A percentile compares a stretch with the other conserved stretches of the same genome.
Evolutionary conservation across 169 alveolate species (phyloP).

Genomic region (Plasmodium knowlesi): DNA sequence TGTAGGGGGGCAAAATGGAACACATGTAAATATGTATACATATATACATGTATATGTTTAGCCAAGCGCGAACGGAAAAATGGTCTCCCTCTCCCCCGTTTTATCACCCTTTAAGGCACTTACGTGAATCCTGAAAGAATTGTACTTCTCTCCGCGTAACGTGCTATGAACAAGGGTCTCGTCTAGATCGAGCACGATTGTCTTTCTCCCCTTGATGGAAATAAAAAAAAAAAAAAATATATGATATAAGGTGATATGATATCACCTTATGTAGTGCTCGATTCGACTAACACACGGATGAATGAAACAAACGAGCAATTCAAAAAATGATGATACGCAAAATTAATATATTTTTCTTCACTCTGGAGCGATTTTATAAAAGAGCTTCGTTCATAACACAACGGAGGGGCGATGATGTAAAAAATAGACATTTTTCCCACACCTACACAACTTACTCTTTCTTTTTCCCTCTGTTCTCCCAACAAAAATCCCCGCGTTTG

Average conservation of each 20-base stretch:
- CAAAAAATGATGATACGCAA: not conserved
- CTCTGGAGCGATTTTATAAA: not conserved
- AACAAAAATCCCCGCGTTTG: conserved; percentile 4
- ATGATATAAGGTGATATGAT: not conserved
- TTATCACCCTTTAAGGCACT: not conserved
- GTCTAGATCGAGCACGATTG: conserved; percentile 83
- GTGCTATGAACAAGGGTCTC: conserved; percentile 86
- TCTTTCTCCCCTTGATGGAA: conserved; percentile 77
- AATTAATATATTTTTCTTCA: not conserved
- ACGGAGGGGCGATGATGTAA: not conserved
- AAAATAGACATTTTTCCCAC: not conserved
- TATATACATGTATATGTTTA: not conserved
- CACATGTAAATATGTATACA: not conserved
- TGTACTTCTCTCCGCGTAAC: conserved; percentile 70
- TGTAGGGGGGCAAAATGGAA: not conserved
- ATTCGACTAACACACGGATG: not conserved
- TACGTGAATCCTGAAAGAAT: conserved; percentile 78
- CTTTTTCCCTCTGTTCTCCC: conserved; percentile 41
- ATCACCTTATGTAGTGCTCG: not conserved
- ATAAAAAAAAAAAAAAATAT: not conserved
- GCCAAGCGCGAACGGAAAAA: not conserved
- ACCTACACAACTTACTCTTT: conserved; percentile 7
- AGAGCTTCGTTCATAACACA: not conserved
- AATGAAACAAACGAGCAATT: not conserved
- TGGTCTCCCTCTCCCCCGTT: not conserved